A percentile compares a stretch with the other conserved stretches of the same genome.
phyloP scores from a whole-genome alignment of 225 moss, liverwort and hornwort species.

The Neckera pumila region DNA sequence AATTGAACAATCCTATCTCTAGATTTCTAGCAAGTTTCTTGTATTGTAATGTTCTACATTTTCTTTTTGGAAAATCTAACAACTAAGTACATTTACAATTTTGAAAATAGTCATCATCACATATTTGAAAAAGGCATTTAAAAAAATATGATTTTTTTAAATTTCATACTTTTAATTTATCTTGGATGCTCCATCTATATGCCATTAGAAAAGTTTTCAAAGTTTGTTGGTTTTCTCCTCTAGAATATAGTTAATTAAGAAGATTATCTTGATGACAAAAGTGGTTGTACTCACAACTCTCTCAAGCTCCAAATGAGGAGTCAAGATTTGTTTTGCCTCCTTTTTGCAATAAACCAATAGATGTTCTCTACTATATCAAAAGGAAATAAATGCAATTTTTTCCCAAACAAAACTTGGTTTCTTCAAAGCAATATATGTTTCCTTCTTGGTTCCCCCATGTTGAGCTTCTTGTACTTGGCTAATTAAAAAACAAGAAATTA shows the following conservation, averaged over 20 bases:
- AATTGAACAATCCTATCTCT: background rate
- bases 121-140: background rate
- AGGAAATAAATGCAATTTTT: accelerated
- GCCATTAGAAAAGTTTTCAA: background rate
- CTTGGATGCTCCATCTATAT: accelerated
- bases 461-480: background rate
- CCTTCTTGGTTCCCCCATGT: accelerated
- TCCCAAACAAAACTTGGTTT: accelerated
- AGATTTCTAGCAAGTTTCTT: accelerated
- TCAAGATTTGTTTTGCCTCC: background rate
- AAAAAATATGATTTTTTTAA: background rate
- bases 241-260: accelerated
- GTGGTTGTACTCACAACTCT: background rate
- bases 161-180: background rate
- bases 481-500: too few species aligned
- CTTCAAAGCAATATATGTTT: background rate
- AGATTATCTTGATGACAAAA: background rate
- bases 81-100: background rate
- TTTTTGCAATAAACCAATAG: background rate
- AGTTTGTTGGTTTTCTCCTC: background rate
- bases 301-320: background rate
- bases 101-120: background rate
- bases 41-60: accelerated
- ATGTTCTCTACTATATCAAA: too few species aligned
- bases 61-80: accelerated